A percentile compares a stretch with the other conserved stretches of the same genome.
These are phyloP conservation scores for Phyllosticta paracitricarpa DNA, from an alignment of 2,329 filamentous ascomycete species.

Conservation along the genomic window DNA sequence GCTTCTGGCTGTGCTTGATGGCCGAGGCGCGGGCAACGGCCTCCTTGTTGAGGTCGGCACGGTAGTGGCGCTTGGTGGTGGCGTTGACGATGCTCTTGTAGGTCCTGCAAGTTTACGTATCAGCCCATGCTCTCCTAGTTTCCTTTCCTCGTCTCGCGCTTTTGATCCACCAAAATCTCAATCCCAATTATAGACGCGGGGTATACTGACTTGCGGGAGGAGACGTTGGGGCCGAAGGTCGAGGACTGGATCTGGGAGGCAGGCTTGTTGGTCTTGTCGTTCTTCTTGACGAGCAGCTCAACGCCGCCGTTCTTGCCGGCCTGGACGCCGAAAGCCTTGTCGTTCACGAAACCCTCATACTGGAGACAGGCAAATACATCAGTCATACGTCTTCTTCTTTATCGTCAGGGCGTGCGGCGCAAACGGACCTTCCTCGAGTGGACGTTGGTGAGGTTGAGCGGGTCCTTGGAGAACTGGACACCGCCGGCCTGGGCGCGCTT, in stretches of 20 bases:
- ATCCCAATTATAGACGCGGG: background rate
- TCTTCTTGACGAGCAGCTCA: constrained; percentile 76
- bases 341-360: constrained; percentile 89
- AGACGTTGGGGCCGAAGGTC: constrained; percentile 61
- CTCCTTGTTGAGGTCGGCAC: constrained; percentile 39
- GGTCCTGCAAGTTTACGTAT: constrained; percentile 46
- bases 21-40: constrained; percentile 83
- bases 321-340: constrained; percentile 81
- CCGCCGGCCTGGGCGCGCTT: constrained; percentile 76
- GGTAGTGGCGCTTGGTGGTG: constrained; percentile 79
- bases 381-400: constrained; percentile 14
- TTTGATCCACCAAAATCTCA: background rate
- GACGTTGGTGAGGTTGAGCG: constrained; percentile 85
- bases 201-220: constrained; percentile 64
- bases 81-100: constrained; percentile 80
- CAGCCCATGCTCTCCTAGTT: background rate
- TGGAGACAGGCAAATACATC: constrained; percentile 29
- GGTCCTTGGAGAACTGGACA: constrained; percentile 86
- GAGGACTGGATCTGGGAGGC: constrained; percentile 54
- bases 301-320: constrained; percentile 69
- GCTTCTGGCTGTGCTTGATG: constrained; percentile 67
- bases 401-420: background rate
- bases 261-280: constrained; percentile 62
- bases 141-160: background rate
- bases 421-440: constrained; percentile 73